Base-by-base conservation (phyloP, 1,284 basidiomycete species). In the Ustilago cynodontis region DNA sequence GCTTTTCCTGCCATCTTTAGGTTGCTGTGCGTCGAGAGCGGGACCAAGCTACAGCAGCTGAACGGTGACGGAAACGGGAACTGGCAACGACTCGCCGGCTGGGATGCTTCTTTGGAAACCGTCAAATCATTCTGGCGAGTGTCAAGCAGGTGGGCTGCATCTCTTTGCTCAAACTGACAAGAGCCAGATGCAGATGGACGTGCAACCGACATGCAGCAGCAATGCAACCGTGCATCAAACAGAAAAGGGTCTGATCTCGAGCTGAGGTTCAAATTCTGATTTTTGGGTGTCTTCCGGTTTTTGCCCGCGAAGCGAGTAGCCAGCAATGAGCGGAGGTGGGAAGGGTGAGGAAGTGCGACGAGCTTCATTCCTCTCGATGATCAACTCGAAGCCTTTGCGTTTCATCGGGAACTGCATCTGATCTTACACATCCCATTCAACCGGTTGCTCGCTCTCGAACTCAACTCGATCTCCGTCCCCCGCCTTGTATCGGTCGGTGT, bases 221-320 rank as follows among this genome's bases (percentile, higher is more conserved):
- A 18, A 55, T 69, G 67, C 61, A 69, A 59, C 60, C 67, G 35
- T 59, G 67, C 67, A 69, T 20, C 33, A 18, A 20, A 20, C 47
- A 43, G 20, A 43, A 2, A 22, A 43, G 41, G 41, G 41, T 43
- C 41, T 43, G 41, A 43, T 43, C 35, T 37, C 35, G 41, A 22
- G 41, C 41, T 43, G 41, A 43, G 4, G n/a, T 43, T 43, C 7
- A 43, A 43, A 8, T 43, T 43, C 11, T 33, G 31, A 33, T 33
- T 33, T 33, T 33, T 43, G 41, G 41, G n/a, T 43, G 41, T 14
- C 41, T n/a, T 43, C 41, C 20, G 41, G 20, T 31, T 29, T 45
- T 29, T 29, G 31, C 26, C 29, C 24, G 18, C 31, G n/a, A n/a
- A n/a, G n/a, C n/a, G n/a, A n/a, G n/a, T n/a, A n/a, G n/a, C n/a